Conservation (phyloP, 2,329 filamentous ascomycete species). For the Ophiostoma triangulosporum region DNA sequence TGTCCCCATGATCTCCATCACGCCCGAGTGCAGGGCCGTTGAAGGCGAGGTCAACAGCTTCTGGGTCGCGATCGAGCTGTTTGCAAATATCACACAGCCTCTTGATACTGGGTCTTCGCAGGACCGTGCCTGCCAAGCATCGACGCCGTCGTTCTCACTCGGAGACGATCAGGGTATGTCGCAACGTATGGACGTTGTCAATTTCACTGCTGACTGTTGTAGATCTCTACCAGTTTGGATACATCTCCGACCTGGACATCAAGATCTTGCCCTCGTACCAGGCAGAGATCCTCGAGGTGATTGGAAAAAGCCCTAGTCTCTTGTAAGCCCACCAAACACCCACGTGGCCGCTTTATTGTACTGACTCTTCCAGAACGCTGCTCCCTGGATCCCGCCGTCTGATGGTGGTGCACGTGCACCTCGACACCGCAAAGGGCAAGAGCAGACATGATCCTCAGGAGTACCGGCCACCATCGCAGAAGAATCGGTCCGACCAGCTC, state of each 20-base stretch:
- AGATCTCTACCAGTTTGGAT: conserved; percentile 28
- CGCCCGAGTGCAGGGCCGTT: conserved; percentile 11
- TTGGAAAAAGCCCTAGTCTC: conserved; percentile 30
- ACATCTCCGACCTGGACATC: conserved; percentile 34
- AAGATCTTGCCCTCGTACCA: conserved; percentile 29
- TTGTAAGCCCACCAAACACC: conserved; percentile 20
- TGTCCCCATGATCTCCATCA: conserved; percentile 12
- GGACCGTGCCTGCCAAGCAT: neutral
- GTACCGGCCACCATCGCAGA: conserved; percentile 2
- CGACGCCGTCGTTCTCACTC: neutral
- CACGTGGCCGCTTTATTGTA: neutral
- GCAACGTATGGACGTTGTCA: no score
- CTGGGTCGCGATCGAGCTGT: conserved; percentile 34
- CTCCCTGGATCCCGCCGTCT: conserved; percentile 30
- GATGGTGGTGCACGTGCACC: conserved; percentile 32
- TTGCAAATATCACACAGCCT: conserved; percentile 21
- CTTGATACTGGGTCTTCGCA: neutral
- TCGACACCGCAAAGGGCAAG: conserved; percentile 18
- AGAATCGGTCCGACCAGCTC: conserved; percentile 37
- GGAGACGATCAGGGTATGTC: conserved; percentile 4
- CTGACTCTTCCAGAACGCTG: conserved; percentile 13
- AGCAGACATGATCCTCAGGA: conserved; percentile 14
- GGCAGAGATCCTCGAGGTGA: conserved; percentile 30
- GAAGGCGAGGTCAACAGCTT: conserved; percentile 6
- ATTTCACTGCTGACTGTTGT: neutral